Conservation (phyloP, 768 basidiomycete genomes). For the Candolleomyces eurysporus region DNA sequence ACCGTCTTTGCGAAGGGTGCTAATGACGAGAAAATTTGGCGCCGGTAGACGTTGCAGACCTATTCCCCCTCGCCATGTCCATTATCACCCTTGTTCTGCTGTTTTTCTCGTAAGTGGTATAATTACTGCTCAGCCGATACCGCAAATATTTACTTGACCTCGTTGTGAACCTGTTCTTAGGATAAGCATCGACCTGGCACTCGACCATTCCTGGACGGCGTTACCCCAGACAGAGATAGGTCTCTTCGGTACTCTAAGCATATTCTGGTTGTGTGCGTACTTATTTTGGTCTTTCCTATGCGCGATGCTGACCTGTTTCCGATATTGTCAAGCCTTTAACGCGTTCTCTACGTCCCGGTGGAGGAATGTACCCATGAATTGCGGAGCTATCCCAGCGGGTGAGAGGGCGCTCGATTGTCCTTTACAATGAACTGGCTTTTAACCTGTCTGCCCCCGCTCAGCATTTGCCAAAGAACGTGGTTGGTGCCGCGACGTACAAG, state of each 20-base stretch:
- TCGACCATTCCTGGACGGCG: constrained; percentile 41
- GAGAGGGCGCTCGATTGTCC: constrained; percentile 8
- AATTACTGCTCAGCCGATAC: background rate
- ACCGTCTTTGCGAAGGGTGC: no score
- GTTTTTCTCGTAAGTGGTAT: constrained; percentile 37
- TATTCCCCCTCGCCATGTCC: constrained; percentile 60
- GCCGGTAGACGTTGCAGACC: constrained; percentile 49
- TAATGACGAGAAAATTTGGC: no score
- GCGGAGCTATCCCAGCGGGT: constrained; percentile 49
- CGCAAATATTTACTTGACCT: background rate
- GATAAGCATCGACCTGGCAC: constrained; percentile 39
- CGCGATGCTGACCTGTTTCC: background rate
- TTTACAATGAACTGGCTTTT: background rate
- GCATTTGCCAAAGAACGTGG: constrained; percentile 40
- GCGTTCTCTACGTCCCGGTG: constrained; percentile 61
- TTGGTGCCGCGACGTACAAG: constrained; percentile 57
- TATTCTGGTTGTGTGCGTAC: constrained; percentile 55
- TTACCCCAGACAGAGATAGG: constrained; percentile 49
- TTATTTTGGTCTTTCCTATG: background rate
- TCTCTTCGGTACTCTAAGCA: constrained; percentile 40
- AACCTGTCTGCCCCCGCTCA: constrained; percentile 11
- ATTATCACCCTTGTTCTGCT: constrained; percentile 48
- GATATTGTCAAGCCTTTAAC: constrained; percentile 43
- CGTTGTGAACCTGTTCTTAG: no score
- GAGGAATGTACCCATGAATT: constrained; percentile 45